phyloP scores from a whole-genome alignment of 306 rosid genomes.

The Vachellia collinsii region DNA sequence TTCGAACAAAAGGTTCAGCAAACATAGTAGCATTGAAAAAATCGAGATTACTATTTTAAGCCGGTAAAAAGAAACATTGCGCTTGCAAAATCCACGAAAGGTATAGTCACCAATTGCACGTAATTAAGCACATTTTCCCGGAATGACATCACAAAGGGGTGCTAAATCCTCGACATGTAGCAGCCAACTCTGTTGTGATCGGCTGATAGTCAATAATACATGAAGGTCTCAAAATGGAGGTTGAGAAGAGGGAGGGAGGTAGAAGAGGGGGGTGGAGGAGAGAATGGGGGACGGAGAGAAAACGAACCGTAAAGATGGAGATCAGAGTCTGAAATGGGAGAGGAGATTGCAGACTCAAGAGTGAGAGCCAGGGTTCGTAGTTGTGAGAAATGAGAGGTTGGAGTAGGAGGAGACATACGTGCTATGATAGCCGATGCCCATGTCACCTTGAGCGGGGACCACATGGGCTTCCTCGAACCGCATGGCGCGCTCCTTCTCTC shows the following conservation, averaged over 20 bases:
- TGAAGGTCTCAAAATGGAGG: neutral
- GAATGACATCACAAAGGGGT: neutral
- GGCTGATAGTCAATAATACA: neutral
- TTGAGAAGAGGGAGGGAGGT: neutral
- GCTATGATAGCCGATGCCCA: neutral
- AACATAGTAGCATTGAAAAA: neutral
- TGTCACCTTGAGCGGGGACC: neutral
- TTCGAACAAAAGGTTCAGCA: conserved; percentile 5
- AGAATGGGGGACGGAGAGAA: neutral
- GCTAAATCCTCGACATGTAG: neutral
- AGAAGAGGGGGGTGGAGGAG: neutral
- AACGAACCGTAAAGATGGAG: neutral
- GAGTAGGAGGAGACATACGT: neutral
- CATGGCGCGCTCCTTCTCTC: neutral
- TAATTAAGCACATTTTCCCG: neutral
- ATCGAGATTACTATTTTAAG: neutral
- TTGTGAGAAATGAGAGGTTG: neutral
- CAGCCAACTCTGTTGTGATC: neutral
- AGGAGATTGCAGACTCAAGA: neutral
- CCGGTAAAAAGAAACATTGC: neutral
- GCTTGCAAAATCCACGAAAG: neutral
- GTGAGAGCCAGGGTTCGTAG: conserved; percentile 4
- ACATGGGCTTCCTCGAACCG: neutral
- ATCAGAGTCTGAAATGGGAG: neutral
- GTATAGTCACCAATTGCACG: neutral